Percentiles rank a stretch among this genome's conserved stretches.
phyloP scores from a whole-genome alignment of 2,329 filamentous ascomycete genomes.

The Colletotrichum coccodes region DNA sequence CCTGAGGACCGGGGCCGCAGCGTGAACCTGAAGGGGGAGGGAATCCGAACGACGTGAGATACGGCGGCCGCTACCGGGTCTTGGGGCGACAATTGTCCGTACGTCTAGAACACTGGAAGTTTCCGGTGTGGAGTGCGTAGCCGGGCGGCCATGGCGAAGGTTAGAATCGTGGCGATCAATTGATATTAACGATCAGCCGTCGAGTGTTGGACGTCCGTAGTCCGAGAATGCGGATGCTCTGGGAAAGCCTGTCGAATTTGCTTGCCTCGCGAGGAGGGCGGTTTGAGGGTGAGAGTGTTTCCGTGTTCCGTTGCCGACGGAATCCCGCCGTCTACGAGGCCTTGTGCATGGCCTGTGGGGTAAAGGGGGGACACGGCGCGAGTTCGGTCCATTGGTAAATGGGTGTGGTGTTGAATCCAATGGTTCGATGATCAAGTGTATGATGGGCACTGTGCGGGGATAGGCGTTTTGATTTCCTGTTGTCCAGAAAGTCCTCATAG shows the following conservation, averaged over 20 bases:
- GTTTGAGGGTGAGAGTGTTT: not conserved
- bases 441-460: constrained; percentile 8
- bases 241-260: not conserved
- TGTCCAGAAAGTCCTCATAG: not conserved
- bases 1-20: constrained; percentile 4
- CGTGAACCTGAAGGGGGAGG: constrained; percentile 13
- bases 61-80: constrained; percentile 15
- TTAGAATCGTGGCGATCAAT: not conserved
- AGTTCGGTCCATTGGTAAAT: constrained; percentile 12
- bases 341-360: constrained; percentile 8
- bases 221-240: not conserved
- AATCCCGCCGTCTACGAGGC: constrained; percentile 6
- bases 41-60: not conserved
- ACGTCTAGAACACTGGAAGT: constrained; percentile 27
- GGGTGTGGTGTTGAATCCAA: constrained; percentile 2
- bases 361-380: constrained; percentile 1
- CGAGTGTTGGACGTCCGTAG: not conserved
- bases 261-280: not conserved
- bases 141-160: not conserved
- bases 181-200: not conserved
- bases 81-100: constrained; percentile 16
- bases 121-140: constrained; percentile 10
- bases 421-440: not conserved
- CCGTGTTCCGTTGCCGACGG: constrained; percentile 17
- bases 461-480: not conserved